These are phyloP conservation scores for Geranium rotundifolium DNA, from an alignment of 345 rosid genomes.

Conservation along the genomic window DNA sequence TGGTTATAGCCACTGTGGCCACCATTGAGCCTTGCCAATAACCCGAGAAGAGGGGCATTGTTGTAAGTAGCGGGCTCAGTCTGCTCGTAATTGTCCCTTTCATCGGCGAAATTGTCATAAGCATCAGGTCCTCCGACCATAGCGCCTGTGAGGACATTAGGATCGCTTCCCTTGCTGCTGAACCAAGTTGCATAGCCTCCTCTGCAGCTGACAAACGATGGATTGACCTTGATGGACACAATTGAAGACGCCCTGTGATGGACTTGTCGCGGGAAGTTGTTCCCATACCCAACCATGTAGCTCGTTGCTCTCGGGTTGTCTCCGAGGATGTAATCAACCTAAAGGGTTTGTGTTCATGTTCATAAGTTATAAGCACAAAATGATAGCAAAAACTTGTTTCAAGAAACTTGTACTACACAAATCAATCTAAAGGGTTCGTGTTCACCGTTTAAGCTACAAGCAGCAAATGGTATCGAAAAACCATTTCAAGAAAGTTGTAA, in stretches of 20 bases:
- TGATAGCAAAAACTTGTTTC: too few relatives aligned
- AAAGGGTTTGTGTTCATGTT: too few relatives aligned
- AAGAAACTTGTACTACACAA: slow-evolving; percentile 3
- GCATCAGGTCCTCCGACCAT: slow-evolving; percentile 95
- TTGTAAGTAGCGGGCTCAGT: slow-evolving; percentile 98
- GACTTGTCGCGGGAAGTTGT: slow-evolving; percentile 77
- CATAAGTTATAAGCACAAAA: too few relatives aligned
- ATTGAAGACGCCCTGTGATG: slow-evolving; percentile 95
- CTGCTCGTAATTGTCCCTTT: slow-evolving; percentile 89
- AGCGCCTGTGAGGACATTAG: slow-evolving; percentile 81
- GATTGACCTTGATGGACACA: slow-evolving; percentile 61
- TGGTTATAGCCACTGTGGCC: slow-evolving; percentile 67
- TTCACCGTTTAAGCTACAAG: too few relatives aligned
- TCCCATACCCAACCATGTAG: slow-evolving; percentile 96
- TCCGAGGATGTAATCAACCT: slow-evolving; percentile 94
- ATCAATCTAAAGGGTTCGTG: slow-evolving; percentile 37
- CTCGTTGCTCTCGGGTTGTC: slow-evolving; percentile 97
- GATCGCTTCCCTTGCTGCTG: slow-evolving; percentile 62
- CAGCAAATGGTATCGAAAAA: too few relatives aligned
- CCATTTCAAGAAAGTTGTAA: too few relatives aligned
- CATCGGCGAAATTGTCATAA: slow-evolving; percentile 81
- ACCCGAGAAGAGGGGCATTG: slow-evolving; percentile 90
- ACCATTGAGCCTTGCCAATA: slow-evolving; percentile 63
- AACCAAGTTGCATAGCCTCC: slow-evolving; percentile 95
- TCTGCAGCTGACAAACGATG: slow-evolving; percentile 66